phyloP scores from a whole-genome alignment of 768 basidiomycete genomes.

The Tephrocybe sp. region DNA sequence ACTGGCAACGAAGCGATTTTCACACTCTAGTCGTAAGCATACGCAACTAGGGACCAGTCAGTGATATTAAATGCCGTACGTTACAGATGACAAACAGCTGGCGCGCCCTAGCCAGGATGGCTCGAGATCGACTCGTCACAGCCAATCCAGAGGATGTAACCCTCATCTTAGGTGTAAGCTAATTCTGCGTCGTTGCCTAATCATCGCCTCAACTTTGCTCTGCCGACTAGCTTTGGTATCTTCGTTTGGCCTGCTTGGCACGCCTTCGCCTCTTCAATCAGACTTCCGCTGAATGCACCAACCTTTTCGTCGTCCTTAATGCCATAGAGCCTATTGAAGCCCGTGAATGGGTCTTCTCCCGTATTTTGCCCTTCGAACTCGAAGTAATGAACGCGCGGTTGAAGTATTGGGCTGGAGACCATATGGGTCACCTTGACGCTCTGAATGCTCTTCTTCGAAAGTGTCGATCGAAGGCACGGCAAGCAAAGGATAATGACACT shows the following conservation, averaged over 20 bases:
- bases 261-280: constrained; percentile 85
- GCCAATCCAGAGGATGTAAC: constrained; percentile 66
- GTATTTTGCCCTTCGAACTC: constrained; percentile 56
- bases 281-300: constrained; percentile 79
- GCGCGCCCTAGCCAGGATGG: constrained; percentile 83
- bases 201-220: background rate
- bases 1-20: constrained; percentile 70
- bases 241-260: constrained; percentile 75
- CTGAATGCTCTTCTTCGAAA: constrained; percentile 58
- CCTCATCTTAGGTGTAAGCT: constrained; percentile 64
- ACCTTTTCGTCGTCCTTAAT: constrained; percentile 71
- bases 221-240: constrained; percentile 68
- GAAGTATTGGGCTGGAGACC: constrained; percentile 80
- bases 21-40: constrained; percentile 76
- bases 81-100: constrained; percentile 84
- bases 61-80: constrained; percentile 11
- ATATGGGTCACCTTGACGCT: constrained; percentile 77
- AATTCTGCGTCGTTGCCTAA: background rate
- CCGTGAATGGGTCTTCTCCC: constrained; percentile 58
- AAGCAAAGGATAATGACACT: constrained; percentile 32
- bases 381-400: constrained; percentile 73
- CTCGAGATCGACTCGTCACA: constrained; percentile 70
- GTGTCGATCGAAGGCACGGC: constrained; percentile 53
- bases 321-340: constrained; percentile 50
- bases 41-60: constrained; percentile 18